Evolutionary conservation across 352 stramenopile genomes (phyloP).

Genomic region (Halophytophthora polymorphica): DNA sequence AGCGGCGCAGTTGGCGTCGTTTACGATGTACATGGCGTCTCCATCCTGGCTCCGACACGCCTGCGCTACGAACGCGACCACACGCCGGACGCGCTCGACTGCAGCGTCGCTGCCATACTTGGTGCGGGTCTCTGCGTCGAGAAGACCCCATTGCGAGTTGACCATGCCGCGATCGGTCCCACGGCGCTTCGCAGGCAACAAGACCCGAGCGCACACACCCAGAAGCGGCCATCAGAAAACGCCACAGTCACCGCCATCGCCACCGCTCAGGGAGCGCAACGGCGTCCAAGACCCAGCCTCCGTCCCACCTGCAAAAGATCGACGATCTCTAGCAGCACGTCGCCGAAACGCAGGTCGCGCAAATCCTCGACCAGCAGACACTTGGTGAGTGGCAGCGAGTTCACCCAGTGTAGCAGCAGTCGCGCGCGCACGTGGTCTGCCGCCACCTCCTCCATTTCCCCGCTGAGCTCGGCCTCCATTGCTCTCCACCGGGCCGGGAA

Average conservation of each 20-base stretch:
- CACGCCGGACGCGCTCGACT: constrained; percentile 19
- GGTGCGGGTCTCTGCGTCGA: too few relatives aligned
- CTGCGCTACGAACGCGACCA: constrained; percentile 42
- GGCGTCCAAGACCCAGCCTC: neutral
- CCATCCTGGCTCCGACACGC: constrained; percentile 35
- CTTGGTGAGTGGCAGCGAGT: constrained; percentile 56
- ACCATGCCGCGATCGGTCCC: too few relatives aligned
- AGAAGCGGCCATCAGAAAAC: constrained; percentile 4
- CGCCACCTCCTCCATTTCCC: neutral
- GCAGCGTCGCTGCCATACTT: constrained; percentile 1
- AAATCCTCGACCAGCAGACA: constrained; percentile 63
- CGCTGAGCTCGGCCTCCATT: too few relatives aligned
- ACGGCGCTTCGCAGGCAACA: too few relatives aligned
- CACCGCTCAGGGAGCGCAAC: constrained; percentile 1
- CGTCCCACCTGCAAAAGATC: constrained; percentile 24
- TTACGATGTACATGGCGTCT: constrained; percentile 49
- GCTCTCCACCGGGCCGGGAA: too few relatives aligned
- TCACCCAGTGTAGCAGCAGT: constrained; percentile 70
- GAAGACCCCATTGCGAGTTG: too few relatives aligned
- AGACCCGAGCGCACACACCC: too few relatives aligned
- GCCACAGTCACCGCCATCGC: neutral
- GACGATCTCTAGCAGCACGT: constrained; percentile 53
- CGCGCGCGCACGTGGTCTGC: constrained; percentile 16
- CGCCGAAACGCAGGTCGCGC: constrained; percentile 50
- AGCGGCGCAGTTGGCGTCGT: constrained; percentile 34